A percentile compares a stretch with the other conserved stretches of the same genome.
phyloP scores from a whole-genome alignment of 805 yeast genomes.

The Suhomyces faveliae region DNA sequence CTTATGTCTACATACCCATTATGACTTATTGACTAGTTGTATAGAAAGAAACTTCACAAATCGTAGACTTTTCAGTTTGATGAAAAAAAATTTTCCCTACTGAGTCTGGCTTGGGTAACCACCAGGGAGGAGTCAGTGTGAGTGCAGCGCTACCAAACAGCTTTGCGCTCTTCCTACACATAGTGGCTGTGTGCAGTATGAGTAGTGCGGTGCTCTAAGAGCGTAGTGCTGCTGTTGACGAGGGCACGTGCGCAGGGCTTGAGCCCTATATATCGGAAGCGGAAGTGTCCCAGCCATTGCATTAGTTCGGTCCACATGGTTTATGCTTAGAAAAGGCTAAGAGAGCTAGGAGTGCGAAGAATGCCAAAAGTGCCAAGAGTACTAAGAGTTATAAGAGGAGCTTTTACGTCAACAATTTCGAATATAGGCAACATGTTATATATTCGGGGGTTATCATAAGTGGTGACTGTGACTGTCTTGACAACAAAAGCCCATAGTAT shows the following conservation, averaged over 20 bases:
- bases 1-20: slow-evolving; percentile 21
- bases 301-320: neutral
- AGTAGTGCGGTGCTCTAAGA: neutral
- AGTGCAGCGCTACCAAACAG: neutral
- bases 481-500: neutral
- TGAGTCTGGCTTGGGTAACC: neutral
- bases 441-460: too few species aligned
- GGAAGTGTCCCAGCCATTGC: neutral
- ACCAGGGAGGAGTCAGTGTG: neutral
- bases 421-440: neutral
- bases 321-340: too few species aligned
- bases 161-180: neutral
- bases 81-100: slow-evolving; percentile 9
- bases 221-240: neutral
- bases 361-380: too few species aligned
- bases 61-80: slow-evolving; percentile 1
- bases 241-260: neutral
- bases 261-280: neutral
- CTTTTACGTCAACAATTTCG: too few species aligned
- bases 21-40: slow-evolving; percentile 17
- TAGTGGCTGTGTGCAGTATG: neutral
- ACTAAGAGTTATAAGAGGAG: neutral
- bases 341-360: too few species aligned
- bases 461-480: neutral
- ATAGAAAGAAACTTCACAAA: slow-evolving; percentile 6